Evolutionary conservation across 257 asterid species (phyloP), one percentile per base, ranked within the genome.

Genomic region (Ajuga chamaepitys): DNA sequence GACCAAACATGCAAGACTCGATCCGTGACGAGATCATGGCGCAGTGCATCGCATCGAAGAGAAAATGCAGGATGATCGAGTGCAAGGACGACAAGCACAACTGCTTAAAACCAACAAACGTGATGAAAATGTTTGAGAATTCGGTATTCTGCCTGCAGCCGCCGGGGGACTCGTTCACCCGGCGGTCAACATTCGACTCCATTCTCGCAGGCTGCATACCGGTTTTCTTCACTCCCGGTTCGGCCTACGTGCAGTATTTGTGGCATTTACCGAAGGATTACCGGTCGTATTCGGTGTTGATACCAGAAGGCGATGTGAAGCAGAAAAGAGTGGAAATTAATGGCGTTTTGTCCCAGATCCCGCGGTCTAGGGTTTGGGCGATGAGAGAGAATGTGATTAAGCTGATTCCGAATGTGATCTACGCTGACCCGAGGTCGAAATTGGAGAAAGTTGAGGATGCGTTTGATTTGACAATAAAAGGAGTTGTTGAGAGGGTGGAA

Each of bases 191-290:
- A 0, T 89, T 89, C 13, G 98, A 93, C 28, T 62, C 98, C 1
- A 89, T 93, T 26, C 56, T 86, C 0, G 95, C 97, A 0, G 98
- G 97, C 0, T 93, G 99, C 44, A 86, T 93, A 2, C 99, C 97
- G 0, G 97, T 93, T 4, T 87, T 93, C 70, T 89, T 89, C 79
- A 76, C 35, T 16, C 98, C 97, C 0, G 96, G 59, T 0, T 89
- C 99, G 0, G 85, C 95, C 4, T 93, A 87, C 17, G 86, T 93
- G 11, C 97, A 93, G 70, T 93, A 93, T 58, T 38, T 84, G 3
- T 93, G 99, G 97, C 94, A 89, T 53, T 60, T 93, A 50, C 99
- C 97, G 0, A 77, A 41, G 61, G 76, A 87, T 30, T 76, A 57
- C 44, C n/a, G 32, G 2, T 81, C 79, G 5, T 89, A 87, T 7